Conservation (phyloP, 2,329 filamentous ascomycete species). For the Juglanconis juglandina region DNA sequence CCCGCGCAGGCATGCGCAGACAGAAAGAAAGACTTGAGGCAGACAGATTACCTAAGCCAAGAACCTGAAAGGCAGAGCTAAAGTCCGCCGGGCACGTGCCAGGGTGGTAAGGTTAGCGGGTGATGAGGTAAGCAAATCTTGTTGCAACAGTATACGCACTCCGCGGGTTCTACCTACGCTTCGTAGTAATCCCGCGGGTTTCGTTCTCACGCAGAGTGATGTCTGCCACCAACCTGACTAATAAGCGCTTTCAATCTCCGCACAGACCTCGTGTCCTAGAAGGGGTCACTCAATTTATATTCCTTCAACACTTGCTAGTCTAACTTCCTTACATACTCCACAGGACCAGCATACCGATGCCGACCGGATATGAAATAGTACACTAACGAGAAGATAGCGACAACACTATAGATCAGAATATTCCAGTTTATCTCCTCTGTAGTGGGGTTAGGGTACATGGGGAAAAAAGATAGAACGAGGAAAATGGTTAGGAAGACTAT, state of each 20-base stretch:
- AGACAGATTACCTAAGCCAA: no score
- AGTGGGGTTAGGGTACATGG: slow-evolving; percentile 4
- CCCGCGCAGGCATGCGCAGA: no score
- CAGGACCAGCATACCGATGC: slow-evolving; percentile 11
- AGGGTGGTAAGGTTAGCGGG: no score
- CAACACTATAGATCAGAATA: slow-evolving; percentile 15
- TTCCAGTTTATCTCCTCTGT: slow-evolving; percentile 20
- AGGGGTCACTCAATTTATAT: neutral
- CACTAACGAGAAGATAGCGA: slow-evolving; percentile 8
- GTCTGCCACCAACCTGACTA: no score
- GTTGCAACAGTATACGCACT: no score
- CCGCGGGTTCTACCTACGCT: neutral
- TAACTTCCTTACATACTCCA: slow-evolving; percentile 13
- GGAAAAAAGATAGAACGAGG: slow-evolving; percentile 19
- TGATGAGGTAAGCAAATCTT: no score
- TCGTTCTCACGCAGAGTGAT: neutral
- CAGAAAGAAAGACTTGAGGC: no score
- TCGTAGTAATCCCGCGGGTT: neutral
- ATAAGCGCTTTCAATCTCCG: neutral
- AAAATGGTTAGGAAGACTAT: slow-evolving; percentile 15
- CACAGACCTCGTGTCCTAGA: no score
- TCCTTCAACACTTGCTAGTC: neutral
- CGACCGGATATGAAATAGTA: slow-evolving; percentile 14
- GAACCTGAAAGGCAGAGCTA: no score
- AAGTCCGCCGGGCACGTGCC: no score